Evolutionary conservation across 805 yeast species (phyloP).

Genomic region (Yarrowia hollandica): DNA sequence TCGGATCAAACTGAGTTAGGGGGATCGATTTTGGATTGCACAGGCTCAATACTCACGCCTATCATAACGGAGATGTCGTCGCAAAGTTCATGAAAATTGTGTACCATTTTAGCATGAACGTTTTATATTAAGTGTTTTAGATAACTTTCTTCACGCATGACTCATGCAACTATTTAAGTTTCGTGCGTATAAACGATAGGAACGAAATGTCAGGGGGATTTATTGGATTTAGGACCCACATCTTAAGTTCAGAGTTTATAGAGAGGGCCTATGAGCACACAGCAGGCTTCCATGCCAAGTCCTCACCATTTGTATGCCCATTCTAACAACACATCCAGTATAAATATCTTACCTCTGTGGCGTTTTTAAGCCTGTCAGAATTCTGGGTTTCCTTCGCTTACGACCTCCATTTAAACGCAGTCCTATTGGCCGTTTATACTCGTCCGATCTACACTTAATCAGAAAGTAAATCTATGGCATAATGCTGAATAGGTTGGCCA

Average conservation of each 20-base stretch:
- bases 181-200: background rate
- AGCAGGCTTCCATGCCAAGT: too few species aligned
- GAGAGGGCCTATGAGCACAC: background rate
- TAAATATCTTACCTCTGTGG: background rate
- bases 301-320: too few species aligned
- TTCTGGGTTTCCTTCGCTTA: constrained; percentile 1
- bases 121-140: background rate
- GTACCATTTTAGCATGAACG: background rate
- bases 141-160: background rate
- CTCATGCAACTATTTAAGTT: background rate
- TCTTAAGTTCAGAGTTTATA: background rate
- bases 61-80: background rate
- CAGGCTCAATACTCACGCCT: constrained; percentile 27
- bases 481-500: too few species aligned
- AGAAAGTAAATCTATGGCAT: background rate
- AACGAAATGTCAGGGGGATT: background rate
- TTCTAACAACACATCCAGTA: too few species aligned
- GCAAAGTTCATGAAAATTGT: background rate
- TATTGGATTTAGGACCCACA: background rate
- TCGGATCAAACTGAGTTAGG: constrained; percentile 20
- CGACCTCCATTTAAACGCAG: background rate
- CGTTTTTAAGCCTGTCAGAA: background rate
- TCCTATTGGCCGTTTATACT: background rate
- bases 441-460: background rate
- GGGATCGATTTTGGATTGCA: too few species aligned